phyloP scores from a whole-genome alignment of 2,329 filamentous ascomycete genomes.

The Samsoniella hepiali region DNA sequence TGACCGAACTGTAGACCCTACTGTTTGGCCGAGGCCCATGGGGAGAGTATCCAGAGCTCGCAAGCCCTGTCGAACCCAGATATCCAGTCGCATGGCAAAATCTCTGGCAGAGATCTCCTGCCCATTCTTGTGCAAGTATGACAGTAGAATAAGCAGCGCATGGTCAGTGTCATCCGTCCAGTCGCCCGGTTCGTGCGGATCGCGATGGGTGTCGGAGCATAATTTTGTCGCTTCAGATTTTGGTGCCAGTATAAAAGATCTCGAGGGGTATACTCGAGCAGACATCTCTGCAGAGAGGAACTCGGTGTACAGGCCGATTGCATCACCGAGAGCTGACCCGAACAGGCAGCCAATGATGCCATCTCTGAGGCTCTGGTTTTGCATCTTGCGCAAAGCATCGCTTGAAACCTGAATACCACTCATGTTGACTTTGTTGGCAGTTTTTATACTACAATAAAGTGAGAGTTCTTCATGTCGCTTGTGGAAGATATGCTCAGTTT shows the following conservation, averaged over 20 bases:
- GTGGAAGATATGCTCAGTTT: not conserved
- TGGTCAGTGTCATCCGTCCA: conserved; percentile 58
- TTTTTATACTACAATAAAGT: not conserved
- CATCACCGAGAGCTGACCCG: conserved; percentile 51
- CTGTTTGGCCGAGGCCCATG: conserved; percentile 46
- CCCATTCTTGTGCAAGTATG: conserved; percentile 44
- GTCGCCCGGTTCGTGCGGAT: conserved; percentile 38
- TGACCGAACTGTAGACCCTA: conserved; percentile 42
- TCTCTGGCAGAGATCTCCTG: conserved; percentile 35
- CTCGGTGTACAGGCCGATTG: conserved; percentile 54
- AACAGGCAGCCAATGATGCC: conserved; percentile 38
- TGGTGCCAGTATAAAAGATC: conserved; percentile 39
- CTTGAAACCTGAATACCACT: not conserved
- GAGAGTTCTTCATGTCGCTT: not conserved
- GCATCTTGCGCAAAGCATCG: not conserved
- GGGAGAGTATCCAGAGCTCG: conserved; percentile 45
- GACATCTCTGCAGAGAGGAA: conserved; percentile 41
- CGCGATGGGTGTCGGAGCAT: conserved; percentile 43
- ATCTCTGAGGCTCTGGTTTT: not conserved
- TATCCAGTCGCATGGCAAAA: conserved; percentile 43
- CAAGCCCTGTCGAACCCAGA: conserved; percentile 48
- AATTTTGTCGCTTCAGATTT: conserved; percentile 38
- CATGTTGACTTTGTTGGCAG: not conserved
- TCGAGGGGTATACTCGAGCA: conserved; percentile 34
- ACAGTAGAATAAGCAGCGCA: conserved; percentile 46